Evolutionary conservation across 2,329 filamentous ascomycete genomes (phyloP).

Genomic region (Aspergillus pseudonomiae): DNA sequence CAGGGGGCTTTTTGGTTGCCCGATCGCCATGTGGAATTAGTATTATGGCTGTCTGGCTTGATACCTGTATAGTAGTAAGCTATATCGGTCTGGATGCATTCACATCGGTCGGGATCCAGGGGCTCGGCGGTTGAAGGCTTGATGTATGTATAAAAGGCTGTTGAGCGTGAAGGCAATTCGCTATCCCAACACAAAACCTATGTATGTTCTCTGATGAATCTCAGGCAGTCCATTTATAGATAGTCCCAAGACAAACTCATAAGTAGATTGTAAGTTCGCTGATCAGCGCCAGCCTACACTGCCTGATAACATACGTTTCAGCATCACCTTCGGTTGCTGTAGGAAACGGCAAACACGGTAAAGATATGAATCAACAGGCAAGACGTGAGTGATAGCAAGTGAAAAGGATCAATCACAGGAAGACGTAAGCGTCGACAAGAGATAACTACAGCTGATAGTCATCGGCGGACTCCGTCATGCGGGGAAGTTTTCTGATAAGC

Average conservation of each 20-base stretch:
- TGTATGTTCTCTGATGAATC: too few relatives aligned
- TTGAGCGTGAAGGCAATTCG: too few relatives aligned
- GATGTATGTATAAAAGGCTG: too few relatives aligned
- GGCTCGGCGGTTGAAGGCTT: too few relatives aligned
- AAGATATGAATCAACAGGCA: neutral
- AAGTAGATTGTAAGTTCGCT: too few relatives aligned
- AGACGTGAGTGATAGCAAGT: neutral
- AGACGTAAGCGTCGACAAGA: neutral
- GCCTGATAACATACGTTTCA: too few relatives aligned
- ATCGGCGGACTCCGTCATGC: neutral
- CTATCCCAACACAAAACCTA: too few relatives aligned
- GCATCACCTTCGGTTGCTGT: too few relatives aligned
- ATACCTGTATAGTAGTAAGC: neutral
- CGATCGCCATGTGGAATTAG: rapidly evolving
- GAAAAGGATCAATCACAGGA: neutral
- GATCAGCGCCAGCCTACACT: too few relatives aligned
- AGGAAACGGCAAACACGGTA: neutral
- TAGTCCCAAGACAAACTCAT: too few relatives aligned
- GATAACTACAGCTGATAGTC: neutral
- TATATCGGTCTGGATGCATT: neutral
- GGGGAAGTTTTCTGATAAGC: neutral
- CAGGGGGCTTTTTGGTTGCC: neutral
- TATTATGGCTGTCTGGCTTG: neutral
- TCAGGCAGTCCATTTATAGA: too few relatives aligned
- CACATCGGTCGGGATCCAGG: too few relatives aligned